These are phyloP conservation scores for Geotrichum citri-aurantii DNA, from an alignment of 1,139 yeast species.

Conservation along the genomic window DNA sequence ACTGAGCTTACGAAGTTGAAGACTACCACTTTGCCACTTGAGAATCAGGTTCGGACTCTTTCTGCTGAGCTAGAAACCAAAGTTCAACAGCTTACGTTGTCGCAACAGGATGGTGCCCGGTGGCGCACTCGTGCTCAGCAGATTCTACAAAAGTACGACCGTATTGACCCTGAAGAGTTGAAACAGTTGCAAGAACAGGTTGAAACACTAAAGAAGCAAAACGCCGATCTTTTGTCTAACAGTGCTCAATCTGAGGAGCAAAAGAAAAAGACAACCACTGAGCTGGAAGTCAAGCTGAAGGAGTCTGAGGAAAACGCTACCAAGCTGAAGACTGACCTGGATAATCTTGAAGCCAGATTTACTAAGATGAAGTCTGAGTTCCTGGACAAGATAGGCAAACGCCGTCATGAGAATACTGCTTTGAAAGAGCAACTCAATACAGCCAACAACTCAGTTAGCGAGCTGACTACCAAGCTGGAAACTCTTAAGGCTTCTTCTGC, in stretches of 20 bases:
- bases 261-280: not conserved
- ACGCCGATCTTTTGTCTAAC: constrained; percentile 16
- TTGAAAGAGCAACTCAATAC: constrained; percentile 25
- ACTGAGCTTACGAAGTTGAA: constrained; percentile 35
- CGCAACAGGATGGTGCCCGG: constrained; percentile 43
- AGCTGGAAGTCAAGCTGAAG: constrained; percentile 10
- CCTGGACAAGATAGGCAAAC: constrained; percentile 29
- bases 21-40: constrained; percentile 35
- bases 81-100: constrained; percentile 38
- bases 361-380: constrained; percentile 30
- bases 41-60: constrained; percentile 36
- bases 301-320: constrained; percentile 11
- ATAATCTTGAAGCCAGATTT: constrained; percentile 23
- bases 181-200: constrained; percentile 36
- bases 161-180: constrained; percentile 46
- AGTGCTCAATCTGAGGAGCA: constrained; percentile 7
- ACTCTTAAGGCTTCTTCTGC: constrained; percentile 27
- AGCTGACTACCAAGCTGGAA: constrained; percentile 21
- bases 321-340: constrained; percentile 12
- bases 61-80: constrained; percentile 40
- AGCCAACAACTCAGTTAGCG: constrained; percentile 18
- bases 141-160: constrained; percentile 38
- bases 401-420: constrained; percentile 24
- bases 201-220: constrained; percentile 29
- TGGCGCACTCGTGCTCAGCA: constrained; percentile 52